Evolutionary conservation across 2,329 filamentous ascomycete species (phyloP).

Genomic region (Cladophialophora immunda): DNA sequence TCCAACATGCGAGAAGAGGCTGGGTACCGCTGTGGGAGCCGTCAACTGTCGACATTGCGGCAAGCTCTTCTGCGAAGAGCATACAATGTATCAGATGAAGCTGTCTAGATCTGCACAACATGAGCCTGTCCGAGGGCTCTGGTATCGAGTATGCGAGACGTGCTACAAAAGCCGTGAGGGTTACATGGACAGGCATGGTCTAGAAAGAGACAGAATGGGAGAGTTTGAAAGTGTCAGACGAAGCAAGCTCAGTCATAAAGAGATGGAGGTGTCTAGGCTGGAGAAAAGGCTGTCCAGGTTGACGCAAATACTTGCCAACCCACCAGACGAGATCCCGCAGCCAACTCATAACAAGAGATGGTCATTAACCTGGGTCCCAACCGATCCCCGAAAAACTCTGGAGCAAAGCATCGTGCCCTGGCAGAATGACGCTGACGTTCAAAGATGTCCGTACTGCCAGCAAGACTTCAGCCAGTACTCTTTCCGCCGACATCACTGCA

Average conservation of each 20-base stretch:
- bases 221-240: slow-evolving; percentile 75
- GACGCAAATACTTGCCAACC: slow-evolving; percentile 81
- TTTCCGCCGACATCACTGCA: slow-evolving; percentile 91
- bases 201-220: slow-evolving; percentile 75
- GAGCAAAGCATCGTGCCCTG: slow-evolving; percentile 94
- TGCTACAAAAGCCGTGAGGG: slow-evolving; percentile 97
- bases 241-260: slow-evolving; percentile 81
- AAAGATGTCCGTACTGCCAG: slow-evolving; percentile 89
- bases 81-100: slow-evolving; percentile 99
- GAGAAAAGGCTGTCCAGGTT: slow-evolving; percentile 93
- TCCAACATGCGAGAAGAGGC: slow-evolving; percentile 79
- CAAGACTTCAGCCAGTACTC: slow-evolving; percentile 95
- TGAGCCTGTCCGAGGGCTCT: slow-evolving; percentile 87
- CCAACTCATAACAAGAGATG: slow-evolving; percentile 59
- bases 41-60: slow-evolving; percentile 96
- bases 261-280: slow-evolving; percentile 85
- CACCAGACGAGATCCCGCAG: slow-evolving; percentile 67
- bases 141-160: slow-evolving; percentile 98
- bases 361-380: slow-evolving; percentile 68
- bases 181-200: slow-evolving; percentile 86
- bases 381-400: slow-evolving; percentile 77
- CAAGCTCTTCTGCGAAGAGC: slow-evolving; percentile 91
- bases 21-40: slow-evolving; percentile 78
- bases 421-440: slow-evolving; percentile 87
- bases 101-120: slow-evolving; percentile 87